Conservation (phyloP, 2,329 filamentous ascomycete species). For the Pezicula radicicola region DNA sequence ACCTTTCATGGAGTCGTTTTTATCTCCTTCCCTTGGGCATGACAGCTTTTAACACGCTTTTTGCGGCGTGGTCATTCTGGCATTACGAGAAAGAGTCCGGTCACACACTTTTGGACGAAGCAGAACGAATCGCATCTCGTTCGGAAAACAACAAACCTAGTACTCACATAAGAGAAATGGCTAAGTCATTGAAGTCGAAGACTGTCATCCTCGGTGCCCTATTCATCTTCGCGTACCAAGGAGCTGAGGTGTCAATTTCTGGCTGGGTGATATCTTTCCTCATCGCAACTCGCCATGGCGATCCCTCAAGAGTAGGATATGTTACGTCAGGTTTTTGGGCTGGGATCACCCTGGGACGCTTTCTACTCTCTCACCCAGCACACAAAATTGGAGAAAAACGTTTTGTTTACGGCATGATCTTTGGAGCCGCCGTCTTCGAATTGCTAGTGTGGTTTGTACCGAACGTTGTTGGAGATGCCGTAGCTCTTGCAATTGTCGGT, state of each 20-base stretch:
- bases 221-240: slow-evolving; percentile 86
- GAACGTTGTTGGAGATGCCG: slow-evolving; percentile 68
- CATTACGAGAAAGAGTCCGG: slow-evolving; percentile 61
- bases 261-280: slow-evolving; percentile 88
- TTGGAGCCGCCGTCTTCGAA: slow-evolving; percentile 64
- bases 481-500: slow-evolving; percentile 67
- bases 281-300: slow-evolving; percentile 67
- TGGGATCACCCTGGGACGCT: slow-evolving; percentile 74
- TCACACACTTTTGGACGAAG: slow-evolving; percentile 36
- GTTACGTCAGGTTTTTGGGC: slow-evolving; percentile 71
- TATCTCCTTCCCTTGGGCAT: slow-evolving; percentile 66
- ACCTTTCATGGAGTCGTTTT: slow-evolving; percentile 66
- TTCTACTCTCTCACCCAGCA: slow-evolving; percentile 65
- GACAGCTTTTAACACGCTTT: slow-evolving; percentile 50
- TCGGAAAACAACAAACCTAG: slow-evolving; percentile 30
- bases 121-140: slow-evolving; percentile 37
- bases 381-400: slow-evolving; percentile 66
- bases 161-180: slow-evolving; percentile 27
- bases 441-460: slow-evolving; percentile 77
- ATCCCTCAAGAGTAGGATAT: slow-evolving; percentile 72
- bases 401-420: slow-evolving; percentile 62
- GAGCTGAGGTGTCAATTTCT: slow-evolving; percentile 78
- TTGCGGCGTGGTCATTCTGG: slow-evolving; percentile 67
- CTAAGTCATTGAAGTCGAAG: slow-evolving; percentile 46
- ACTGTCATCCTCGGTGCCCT: slow-evolving; percentile 68